Base-by-base conservation (phyloP, 805 yeast species). In the Ogataea pignaliae region DNA sequence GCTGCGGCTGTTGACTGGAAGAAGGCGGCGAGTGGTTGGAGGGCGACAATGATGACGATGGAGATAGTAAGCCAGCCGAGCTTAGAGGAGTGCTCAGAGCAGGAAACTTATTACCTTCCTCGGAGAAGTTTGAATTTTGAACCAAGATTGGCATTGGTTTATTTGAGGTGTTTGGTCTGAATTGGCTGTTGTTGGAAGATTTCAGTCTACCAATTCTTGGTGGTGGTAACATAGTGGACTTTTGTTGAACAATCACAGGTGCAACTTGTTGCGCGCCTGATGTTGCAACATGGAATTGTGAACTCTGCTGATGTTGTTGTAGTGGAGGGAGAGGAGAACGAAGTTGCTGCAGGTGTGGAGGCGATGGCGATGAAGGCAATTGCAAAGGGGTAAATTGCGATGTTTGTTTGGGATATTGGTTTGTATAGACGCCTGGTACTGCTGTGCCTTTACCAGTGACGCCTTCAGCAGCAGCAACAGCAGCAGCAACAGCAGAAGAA, bases 101-200 rank as follows among this genome's bases (percentile, higher is more conserved):
- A 32, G 51, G 40, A 13, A 33, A 13, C 12, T 12, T 13, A 12
- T n/a, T 13, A 16, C 21, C 10, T 29, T 34, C 40, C 29, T 38
- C 41, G 9, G 18, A 28, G 37, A 48, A 52, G 37, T 52, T 47
- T n/a, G 53, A 47, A 37, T 54, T 51, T 21, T 56, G 54, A 30
- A 63, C 57, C 21, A 56, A 39, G 14, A 63, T 54, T 1, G 67
- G 66, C 11, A 61, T 43, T 15, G 67, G 67, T 42, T 62, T 63
- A 45, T 59, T 57, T 10, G 56, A 44, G 13, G 54, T 37, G 37
- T 55, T 51, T 10, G 65, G 65, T 47, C 65, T 53, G 43, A 61
- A 58, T 36, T 59, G 64, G 29, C 49, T 51, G 34, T 38, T 45
- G 15, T 46, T 42, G n/a, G 28, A 26, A 15, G 40, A 18, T 37